Percentiles rank a stretch among this genome's conserved stretches.
phyloP scores from a whole-genome alignment of 139 green algal genomes.

The Volvox africanus region DNA sequence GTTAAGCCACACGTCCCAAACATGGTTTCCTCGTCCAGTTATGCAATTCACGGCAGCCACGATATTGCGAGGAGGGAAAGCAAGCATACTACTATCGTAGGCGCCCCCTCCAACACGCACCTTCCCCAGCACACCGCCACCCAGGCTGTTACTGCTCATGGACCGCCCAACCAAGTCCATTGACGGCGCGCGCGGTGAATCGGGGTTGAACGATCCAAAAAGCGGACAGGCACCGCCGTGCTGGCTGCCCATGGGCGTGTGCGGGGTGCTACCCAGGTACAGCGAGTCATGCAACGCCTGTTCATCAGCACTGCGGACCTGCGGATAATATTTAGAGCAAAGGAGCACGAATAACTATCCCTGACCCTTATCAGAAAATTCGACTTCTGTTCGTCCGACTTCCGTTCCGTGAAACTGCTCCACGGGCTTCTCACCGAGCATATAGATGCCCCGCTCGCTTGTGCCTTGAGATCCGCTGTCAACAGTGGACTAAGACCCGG shows the following conservation, averaged over 20 bases:
- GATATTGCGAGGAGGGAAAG: too few relatives aligned
- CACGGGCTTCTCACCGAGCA: conserved; percentile 6
- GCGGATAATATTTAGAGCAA: not conserved
- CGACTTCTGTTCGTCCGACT: too few relatives aligned
- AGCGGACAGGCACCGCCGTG: conserved; percentile 2
- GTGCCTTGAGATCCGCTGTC: conserved; percentile 25
- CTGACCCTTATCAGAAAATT: too few relatives aligned
- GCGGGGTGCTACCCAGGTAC: not conserved
- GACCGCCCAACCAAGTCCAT: conserved; percentile 12
- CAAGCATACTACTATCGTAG: too few relatives aligned
- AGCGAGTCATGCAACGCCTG: conserved; percentile 6
- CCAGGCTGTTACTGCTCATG: conserved; percentile 34
- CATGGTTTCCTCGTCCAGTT: too few relatives aligned
- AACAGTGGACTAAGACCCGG: not conserved
- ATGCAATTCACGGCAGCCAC: too few relatives aligned
- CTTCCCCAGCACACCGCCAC: not conserved
- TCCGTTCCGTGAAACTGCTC: too few relatives aligned
- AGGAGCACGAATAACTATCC: too few relatives aligned
- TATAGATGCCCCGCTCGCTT: conserved; percentile 9
- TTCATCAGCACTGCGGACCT: conserved; percentile 29
- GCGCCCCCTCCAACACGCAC: not conserved
- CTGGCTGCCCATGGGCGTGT: conserved; percentile 43
- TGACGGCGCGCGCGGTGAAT: not conserved
- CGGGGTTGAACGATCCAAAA: conserved; percentile 16
- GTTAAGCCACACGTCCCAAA: too few relatives aligned